Evolutionary conservation across 208 protist genomes (phyloP).

Genomic region (Trypanosoma vivax): DNA sequence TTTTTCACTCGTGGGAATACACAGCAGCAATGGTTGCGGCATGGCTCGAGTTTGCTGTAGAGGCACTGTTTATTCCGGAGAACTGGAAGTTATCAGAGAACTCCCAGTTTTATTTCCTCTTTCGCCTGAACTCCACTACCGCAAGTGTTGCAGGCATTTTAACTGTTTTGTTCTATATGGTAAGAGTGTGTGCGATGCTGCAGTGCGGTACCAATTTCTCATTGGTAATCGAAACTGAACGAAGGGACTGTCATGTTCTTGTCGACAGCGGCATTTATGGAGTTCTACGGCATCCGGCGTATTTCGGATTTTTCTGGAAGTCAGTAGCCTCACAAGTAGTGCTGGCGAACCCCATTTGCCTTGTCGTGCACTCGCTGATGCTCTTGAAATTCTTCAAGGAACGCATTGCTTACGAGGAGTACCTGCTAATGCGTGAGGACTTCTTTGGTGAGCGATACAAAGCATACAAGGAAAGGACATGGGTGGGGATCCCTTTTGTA

Average conservation of each 20-base stretch:
- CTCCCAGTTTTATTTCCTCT: conserved; percentile 7
- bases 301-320: conserved; percentile 96
- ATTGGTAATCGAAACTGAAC: conserved; percentile 60
- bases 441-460: conserved; percentile 91
- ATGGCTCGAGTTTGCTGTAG: conserved; percentile 66
- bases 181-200: conserved; percentile 75
- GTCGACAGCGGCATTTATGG: conserved; percentile 89
- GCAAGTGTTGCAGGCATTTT: conserved; percentile 32
- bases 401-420: conserved; percentile 90
- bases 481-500: conserved; percentile 90
- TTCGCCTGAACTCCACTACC: conserved; percentile 35
- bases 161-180: conserved; percentile 45
- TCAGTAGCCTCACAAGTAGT: conserved; percentile 88
- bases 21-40: conserved; percentile 34
- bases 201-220: conserved; percentile 84
- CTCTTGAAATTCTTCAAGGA: conserved; percentile 90
- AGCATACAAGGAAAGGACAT: conserved; percentile 58
- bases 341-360: conserved; percentile 88
- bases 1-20: conserved; percentile 69
- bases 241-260: conserved; percentile 71
- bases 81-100: conserved; percentile 42
- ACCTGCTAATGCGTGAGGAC: conserved; percentile 38
- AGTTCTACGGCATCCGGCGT: conserved; percentile 89
- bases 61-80: conserved; percentile 47
- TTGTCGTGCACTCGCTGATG: conserved; percentile 57